These are phyloP conservation scores for Lactarius akahatsu DNA, from an alignment of 768 basidiomycete species.

Conservation along the genomic window DNA sequence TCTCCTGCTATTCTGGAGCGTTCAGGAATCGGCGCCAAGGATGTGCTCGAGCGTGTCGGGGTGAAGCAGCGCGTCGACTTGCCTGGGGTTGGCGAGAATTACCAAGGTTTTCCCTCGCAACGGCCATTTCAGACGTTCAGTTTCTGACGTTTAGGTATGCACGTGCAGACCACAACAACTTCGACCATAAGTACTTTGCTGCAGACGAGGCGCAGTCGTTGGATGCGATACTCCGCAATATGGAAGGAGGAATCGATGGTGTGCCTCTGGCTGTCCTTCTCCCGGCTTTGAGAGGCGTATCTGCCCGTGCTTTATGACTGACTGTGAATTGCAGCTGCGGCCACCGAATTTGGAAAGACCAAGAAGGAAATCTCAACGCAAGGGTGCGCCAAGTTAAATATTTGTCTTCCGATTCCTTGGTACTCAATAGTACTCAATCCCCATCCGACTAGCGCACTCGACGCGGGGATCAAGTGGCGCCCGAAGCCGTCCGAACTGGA, in stretches of 20 bases:
- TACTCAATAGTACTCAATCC: neutral
- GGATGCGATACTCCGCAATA: conserved; percentile 27
- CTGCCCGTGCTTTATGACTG: neutral
- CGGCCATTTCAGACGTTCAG: neutral
- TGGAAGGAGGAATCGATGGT: conserved; percentile 30
- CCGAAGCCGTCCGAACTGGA: conserved; percentile 31
- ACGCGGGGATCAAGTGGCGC: conserved; percentile 32
- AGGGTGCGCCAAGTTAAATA: conserved; percentile 46
- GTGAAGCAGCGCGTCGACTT: conserved; percentile 40
- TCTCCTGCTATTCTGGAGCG: conserved; percentile 23
- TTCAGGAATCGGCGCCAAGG: conserved; percentile 41
- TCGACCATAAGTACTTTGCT: conserved; percentile 20
- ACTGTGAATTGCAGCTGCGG: conserved; percentile 34
- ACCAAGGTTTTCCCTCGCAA: conserved; percentile 34
- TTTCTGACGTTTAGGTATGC: conserved; percentile 7
- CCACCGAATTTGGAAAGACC: conserved; percentile 36
- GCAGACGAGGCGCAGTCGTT: conserved; percentile 30
- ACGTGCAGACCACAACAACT: conserved; percentile 25
- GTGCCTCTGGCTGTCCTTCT: neutral
- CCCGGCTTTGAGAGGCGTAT: neutral
- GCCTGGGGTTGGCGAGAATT: conserved; percentile 46
- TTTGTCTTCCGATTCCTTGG: neutral
- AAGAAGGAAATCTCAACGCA: conserved; percentile 53
- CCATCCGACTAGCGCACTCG: conserved; percentile 26
- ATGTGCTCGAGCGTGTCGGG: conserved; percentile 33